Evolutionary conservation across 2,329 filamentous ascomycete species (phyloP).

Genomic region (Aspergillus sp.): DNA sequence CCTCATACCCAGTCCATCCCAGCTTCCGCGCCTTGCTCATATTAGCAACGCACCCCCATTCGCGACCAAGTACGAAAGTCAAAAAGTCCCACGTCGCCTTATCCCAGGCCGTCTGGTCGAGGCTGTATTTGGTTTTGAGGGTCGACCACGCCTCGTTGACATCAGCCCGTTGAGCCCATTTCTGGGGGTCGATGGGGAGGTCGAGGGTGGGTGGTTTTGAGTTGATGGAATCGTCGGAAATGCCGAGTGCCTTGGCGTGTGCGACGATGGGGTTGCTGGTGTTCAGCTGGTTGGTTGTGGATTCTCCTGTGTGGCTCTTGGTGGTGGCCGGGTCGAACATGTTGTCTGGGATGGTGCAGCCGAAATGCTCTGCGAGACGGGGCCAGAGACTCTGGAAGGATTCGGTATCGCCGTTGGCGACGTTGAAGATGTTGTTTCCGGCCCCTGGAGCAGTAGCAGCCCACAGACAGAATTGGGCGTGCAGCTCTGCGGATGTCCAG

Average conservation of each 20-base stretch:
- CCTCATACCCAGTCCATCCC: slow-evolving; percentile 41
- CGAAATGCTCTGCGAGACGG: slow-evolving; percentile 32
- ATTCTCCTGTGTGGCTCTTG: slow-evolving; percentile 3
- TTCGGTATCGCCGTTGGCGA: slow-evolving; percentile 35
- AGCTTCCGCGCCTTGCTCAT: slow-evolving; percentile 45
- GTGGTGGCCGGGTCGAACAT: slow-evolving; percentile 19
- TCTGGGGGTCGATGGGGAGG: slow-evolving; percentile 33
- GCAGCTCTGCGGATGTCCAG: slow-evolving; percentile 27
- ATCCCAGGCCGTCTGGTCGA: slow-evolving; percentile 37
- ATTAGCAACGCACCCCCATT: slow-evolving; percentile 19
- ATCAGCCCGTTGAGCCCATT: slow-evolving; percentile 37
- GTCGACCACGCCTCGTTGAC: slow-evolving; percentile 36
- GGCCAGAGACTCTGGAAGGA: slow-evolving; percentile 40
- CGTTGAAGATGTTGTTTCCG: slow-evolving; percentile 39
- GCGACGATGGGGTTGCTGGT: slow-evolving; percentile 17
- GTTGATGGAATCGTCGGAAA: slow-evolving; percentile 5
- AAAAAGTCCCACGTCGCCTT: slow-evolving; percentile 44
- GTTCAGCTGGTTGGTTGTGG: slow-evolving; percentile 9
- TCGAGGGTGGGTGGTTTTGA: slow-evolving; percentile 4
- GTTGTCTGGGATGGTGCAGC: slow-evolving; percentile 21
- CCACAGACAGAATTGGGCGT: slow-evolving; percentile 36
- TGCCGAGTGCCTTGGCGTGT: slow-evolving; percentile 16
- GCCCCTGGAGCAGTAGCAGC: slow-evolving; percentile 23
- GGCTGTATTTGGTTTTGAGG: slow-evolving; percentile 27
- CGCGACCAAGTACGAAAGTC: slow-evolving; percentile 39